phyloP scores from a whole-genome alignment of 116 monocot species.

The Cymodocea nodosa region DNA sequence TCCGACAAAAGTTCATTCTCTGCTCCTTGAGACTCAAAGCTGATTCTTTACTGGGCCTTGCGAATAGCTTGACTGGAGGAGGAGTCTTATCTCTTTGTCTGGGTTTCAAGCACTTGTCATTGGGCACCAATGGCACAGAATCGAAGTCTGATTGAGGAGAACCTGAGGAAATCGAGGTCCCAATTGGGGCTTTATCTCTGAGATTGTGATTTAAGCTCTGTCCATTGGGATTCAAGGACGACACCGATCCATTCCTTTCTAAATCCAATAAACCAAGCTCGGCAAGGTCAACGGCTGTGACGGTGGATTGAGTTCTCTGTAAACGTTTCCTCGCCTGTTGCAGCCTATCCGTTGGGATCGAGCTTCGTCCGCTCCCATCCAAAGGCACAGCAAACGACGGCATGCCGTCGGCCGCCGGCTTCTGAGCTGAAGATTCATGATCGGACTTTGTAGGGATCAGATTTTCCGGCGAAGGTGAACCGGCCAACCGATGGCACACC shows the following conservation, averaged over 20 bases:
- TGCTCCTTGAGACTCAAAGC: not conserved
- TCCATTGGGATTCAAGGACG: not conserved
- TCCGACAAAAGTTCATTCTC: not conserved
- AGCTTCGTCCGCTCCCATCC: not conserved
- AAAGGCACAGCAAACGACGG: not conserved
- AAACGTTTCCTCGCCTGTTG: not conserved
- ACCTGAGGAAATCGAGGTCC: not conserved
- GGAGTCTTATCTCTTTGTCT: not conserved
- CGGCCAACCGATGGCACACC: conserved; percentile 16
- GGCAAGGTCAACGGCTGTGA: not conserved
- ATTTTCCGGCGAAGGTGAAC: not conserved
- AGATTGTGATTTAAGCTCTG: no score
- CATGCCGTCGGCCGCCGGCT: not conserved
- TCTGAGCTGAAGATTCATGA: not conserved
- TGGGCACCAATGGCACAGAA: no score
- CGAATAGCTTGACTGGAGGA: not conserved
- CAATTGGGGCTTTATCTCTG: no score
- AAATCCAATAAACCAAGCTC: not conserved
- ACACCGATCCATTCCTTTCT: not conserved
- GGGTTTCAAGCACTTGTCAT: not conserved
- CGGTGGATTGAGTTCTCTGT: not conserved
- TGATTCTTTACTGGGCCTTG: not conserved
- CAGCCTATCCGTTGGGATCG: not conserved
- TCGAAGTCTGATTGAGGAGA: not conserved
- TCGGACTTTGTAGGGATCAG: conserved; percentile 3